Evolutionary conservation across 148 eudicot genomes (phyloP).

Genomic region (Vaccinium corymbosum): DNA sequence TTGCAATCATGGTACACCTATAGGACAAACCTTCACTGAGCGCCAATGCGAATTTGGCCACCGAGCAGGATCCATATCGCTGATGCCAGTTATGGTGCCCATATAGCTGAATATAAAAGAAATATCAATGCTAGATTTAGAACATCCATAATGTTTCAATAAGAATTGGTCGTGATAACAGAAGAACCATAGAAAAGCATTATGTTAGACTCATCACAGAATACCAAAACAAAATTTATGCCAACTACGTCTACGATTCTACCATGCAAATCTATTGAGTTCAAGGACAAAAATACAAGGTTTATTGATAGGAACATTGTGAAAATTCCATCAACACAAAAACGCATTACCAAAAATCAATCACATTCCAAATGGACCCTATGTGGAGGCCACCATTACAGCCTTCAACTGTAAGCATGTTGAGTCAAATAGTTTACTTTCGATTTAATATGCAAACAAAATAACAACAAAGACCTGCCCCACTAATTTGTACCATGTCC

Average conservation of each 20-base stretch:
- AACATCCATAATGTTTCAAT: neutral
- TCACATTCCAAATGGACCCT: neutral
- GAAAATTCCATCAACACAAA: neutral
- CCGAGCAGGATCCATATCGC: slow-evolving; percentile 77
- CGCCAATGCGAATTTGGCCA: slow-evolving; percentile 97
- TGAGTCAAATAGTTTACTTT: neutral
- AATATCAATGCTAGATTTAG: slow-evolving; percentile 7
- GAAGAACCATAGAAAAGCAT: neutral
- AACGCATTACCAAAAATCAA: slow-evolving; percentile 7
- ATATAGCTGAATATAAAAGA: slow-evolving; percentile 59
- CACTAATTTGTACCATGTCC: too few relatives aligned
- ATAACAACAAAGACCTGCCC: neutral
- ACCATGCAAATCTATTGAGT: slow-evolving; percentile 4
- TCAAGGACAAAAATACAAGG: neutral
- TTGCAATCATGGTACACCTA: neutral
- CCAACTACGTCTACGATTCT: neutral
- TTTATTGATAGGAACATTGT: neutral
- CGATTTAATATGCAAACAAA: too few relatives aligned
- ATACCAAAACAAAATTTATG: neutral
- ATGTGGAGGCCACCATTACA: too few relatives aligned
- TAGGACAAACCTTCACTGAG: slow-evolving; percentile 66
- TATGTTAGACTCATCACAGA: neutral
- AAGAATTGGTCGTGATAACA: neutral
- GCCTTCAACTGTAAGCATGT: neutral
- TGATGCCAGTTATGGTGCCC: slow-evolving; percentile 90